Percentiles rank a stretch among this genome's conserved stretches.
These are phyloP conservation scores for Penium margaritaceum DNA, from an alignment of 139 green algal genomes.

Conservation along the genomic window DNA sequence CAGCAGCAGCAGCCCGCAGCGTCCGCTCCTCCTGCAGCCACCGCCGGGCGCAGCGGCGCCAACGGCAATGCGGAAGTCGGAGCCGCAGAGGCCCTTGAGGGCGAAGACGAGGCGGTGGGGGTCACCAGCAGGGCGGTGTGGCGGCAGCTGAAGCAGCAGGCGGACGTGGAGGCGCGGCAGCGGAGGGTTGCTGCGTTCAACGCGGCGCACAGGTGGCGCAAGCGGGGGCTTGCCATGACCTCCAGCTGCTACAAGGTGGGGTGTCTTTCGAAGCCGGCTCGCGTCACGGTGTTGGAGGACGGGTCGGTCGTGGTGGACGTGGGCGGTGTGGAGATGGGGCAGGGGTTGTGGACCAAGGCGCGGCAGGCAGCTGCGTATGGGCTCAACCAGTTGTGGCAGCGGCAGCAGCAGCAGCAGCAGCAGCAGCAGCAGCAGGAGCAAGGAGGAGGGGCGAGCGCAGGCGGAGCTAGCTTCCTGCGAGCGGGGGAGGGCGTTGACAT, in stretches of 20 bases:
- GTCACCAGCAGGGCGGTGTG: conserved; percentile 51
- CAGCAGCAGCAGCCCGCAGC: background rate
- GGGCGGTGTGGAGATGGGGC: conserved; percentile 92
- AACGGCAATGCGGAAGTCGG: conserved; percentile 53
- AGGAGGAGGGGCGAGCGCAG: background rate
- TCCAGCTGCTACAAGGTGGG: conserved; percentile 89
- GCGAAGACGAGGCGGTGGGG: background rate
- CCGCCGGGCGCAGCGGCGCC: background rate
- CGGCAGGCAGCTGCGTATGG: conserved; percentile 52
- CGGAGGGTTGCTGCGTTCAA: conserved; percentile 62
- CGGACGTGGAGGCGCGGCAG: conserved; percentile 38
- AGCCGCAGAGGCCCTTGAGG: conserved; percentile 57
- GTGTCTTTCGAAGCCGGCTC: conserved; percentile 56
- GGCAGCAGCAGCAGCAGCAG: background rate
- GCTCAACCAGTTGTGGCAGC: conserved; percentile 24
- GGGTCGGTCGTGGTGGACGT: conserved; percentile 82
- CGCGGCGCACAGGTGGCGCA: conserved; percentile 58
- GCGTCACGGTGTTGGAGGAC: conserved; percentile 70
- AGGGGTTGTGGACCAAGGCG: conserved; percentile 94
- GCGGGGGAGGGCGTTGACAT: conserved; percentile 9
- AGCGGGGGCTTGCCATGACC: conserved; percentile 73
- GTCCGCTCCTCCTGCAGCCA: background rate
- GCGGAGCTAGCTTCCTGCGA: background rate
- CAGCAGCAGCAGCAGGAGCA: background rate
- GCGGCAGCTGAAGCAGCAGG: conserved; percentile 43